Evolutionary conservation across 345 rosid genomes (phyloP).

Genomic region (Fremontodendron californicum): DNA sequence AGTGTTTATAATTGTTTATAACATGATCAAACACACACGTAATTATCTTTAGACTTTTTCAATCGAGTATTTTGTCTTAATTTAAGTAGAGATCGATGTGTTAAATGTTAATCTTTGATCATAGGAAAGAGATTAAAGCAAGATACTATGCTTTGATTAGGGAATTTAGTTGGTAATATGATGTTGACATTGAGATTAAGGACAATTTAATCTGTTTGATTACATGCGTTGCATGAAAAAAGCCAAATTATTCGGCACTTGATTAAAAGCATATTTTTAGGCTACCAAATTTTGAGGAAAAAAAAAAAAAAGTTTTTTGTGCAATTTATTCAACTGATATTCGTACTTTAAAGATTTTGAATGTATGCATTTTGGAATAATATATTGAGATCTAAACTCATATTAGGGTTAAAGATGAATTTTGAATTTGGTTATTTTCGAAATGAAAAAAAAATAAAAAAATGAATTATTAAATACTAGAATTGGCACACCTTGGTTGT

Average conservation of each 20-base stretch:
- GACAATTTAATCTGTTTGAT: constrained; percentile 26
- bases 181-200: constrained; percentile 25
- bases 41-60: background rate
- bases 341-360: too few relatives aligned
- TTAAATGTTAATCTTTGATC: background rate
- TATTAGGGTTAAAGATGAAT: too few relatives aligned
- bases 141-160: constrained; percentile 6
- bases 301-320: background rate
- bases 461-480: too few relatives aligned
- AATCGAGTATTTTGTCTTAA: background rate
- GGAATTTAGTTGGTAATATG: constrained; percentile 20
- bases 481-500: too few relatives aligned
- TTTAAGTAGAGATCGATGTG: background rate
- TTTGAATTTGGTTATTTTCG: too few relatives aligned
- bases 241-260: constrained; percentile 17
- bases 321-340: too few relatives aligned
- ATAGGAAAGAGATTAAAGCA: constrained; percentile 9
- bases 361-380: too few relatives aligned
- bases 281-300: background rate
- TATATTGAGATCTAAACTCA: too few relatives aligned
- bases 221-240: constrained; percentile 15
- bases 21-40: background rate
- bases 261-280: constrained; percentile 2
- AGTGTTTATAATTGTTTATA: background rate
- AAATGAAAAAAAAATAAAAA: too few relatives aligned